Base-by-base conservation (phyloP, 192 early-diverging fungal species). In the Coemansia sp. region DNA sequence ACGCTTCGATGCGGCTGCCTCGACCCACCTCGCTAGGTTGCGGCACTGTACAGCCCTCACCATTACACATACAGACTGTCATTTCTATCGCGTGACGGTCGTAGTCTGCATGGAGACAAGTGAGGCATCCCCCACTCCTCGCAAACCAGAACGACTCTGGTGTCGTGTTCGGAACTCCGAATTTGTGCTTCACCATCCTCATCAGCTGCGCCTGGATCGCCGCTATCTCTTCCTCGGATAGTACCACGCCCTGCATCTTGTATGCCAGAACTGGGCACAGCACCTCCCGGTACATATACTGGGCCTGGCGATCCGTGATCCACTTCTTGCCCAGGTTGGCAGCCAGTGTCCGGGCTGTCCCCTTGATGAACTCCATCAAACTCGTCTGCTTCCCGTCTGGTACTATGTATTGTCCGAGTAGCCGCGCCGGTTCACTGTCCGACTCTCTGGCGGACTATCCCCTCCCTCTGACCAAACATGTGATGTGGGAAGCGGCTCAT, bases 251-350 rank as follows among this genome's bases (percentile, higher is more conserved):
- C 44, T 64, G 62, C 27, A 64, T 45, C 19, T 46, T 36, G 44
- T 64, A 64, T 45, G 62, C 62, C 12, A 39, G 7, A 4, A 25
- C 44, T 31, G 42, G 62, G 44, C 21, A 6, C 27, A 64, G 62
- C 29, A 64, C 62, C 17, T 29, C 42, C 1, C 44, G 21, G 25
- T 48, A 64, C 62, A 64, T 27, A 27, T 64, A 64, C 44, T 64
- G 44, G 7, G 42, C 44, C 29, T 64, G 62, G 12, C 62, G 27
- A 29, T 64, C 42, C 0, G 62, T 64, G 42, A 64, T 39, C 62
- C 62, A 64, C 21, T 45, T 64, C 23, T n/a, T 19, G 8, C 17
- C 44, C 5, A 64, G 23, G 4, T 23, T 23, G 1, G 8, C 25
- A 15, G 14, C 27, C 41, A 64, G 0, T 7, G 41, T 15, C 44